A percentile compares a stretch with the other conserved stretches of the same genome.
phyloP scores from a whole-genome alignment of 805 yeast species.

The Kodamaea lidongshanica region DNA sequence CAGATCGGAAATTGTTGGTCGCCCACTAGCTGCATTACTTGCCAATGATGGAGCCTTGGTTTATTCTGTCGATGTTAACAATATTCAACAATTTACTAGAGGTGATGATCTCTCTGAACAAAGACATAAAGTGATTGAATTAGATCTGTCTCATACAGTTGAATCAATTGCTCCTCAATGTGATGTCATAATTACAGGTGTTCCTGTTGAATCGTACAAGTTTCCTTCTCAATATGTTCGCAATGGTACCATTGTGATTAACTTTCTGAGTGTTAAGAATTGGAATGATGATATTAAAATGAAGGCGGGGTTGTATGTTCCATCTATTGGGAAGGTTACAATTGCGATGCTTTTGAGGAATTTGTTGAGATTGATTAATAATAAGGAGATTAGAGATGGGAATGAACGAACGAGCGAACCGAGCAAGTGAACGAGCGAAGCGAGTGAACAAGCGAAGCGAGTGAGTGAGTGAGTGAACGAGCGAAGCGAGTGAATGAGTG shows the following conservation, averaged over 20 bases:
- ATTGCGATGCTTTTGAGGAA: slow-evolving; percentile 91
- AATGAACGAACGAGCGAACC: slow-evolving; percentile 3
- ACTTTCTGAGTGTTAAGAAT: slow-evolving; percentile 85
- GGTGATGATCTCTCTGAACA: slow-evolving; percentile 82
- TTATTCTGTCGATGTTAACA: slow-evolving; percentile 82
- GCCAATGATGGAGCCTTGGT: slow-evolving; percentile 98
- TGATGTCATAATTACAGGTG: slow-evolving; percentile 95
- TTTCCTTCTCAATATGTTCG: slow-evolving; percentile 76
- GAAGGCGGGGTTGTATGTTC: slow-evolving; percentile 87
- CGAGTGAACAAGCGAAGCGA: too few species aligned
- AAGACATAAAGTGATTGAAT: slow-evolving; percentile 67
- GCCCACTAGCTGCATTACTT: slow-evolving; percentile 90
- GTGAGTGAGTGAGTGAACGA: too few species aligned
- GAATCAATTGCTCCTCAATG: slow-evolving; percentile 65
- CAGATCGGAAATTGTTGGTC: slow-evolving; percentile 93
- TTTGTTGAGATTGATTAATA: slow-evolving; percentile 72
- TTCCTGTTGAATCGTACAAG: slow-evolving; percentile 76
- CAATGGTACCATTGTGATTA: slow-evolving; percentile 86
- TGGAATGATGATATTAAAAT: slow-evolving; percentile 76
- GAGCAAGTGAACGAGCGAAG: too few species aligned
- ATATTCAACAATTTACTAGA: slow-evolving; percentile 85
- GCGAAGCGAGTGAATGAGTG: too few species aligned
- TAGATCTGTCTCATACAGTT: slow-evolving; percentile 49
- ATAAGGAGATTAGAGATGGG: slow-evolving; percentile 35
- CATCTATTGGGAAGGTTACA: slow-evolving; percentile 94